Percentiles rank a stretch among this genome's conserved stretches.
Evolutionary conservation across 202 grass and related monocot genomes (phyloP).

Genomic region (Panicum virgatum): DNA sequence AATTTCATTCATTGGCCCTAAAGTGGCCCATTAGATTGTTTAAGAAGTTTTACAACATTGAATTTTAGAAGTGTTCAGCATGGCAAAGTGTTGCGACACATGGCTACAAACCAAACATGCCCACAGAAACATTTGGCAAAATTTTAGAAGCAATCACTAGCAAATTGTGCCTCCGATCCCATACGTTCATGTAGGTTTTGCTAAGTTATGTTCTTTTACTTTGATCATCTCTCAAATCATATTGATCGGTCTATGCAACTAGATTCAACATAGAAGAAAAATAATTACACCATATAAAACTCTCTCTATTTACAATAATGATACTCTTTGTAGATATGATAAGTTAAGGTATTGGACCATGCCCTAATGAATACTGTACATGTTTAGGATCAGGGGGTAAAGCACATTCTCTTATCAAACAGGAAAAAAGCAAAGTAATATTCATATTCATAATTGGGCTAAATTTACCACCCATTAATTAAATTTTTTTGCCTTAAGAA

Average conservation of each 20-base stretch:
- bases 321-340: neutral
- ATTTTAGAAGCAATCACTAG: neutral
- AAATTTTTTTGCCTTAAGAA: neutral
- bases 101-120: neutral
- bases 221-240: neutral
- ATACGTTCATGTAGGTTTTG: neutral
- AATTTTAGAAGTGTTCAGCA: no score
- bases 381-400: no score
- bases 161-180: neutral
- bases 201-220: neutral
- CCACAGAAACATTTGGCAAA: neutral
- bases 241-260: neutral
- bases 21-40: no score
- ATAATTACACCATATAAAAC: neutral
- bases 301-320: neutral
- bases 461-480: neutral
- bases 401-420: neutral
- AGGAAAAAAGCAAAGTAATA: neutral
- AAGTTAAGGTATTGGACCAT: neutral
- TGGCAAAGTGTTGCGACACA: neutral
- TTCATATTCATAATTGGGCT: slow-evolving; percentile 8
- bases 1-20: no score
- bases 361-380: neutral
- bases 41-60: no score
- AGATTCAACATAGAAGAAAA: neutral